Evolutionary conservation across 805 yeast genomes (phyloP), one percentile per base, ranked within the genome.

Genomic region (Candida adriatica): DNA sequence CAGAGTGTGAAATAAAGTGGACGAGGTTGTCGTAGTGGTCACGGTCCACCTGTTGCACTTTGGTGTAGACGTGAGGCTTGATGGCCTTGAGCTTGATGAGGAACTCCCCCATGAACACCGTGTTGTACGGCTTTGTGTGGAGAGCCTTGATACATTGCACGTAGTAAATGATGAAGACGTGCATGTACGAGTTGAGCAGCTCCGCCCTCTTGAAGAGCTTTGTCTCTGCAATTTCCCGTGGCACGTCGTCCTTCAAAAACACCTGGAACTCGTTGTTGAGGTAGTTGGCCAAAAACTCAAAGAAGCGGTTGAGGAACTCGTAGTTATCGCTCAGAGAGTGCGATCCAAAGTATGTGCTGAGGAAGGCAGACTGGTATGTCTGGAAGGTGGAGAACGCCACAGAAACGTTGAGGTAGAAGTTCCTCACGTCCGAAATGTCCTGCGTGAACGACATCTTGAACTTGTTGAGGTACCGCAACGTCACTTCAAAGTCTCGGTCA

Each of bases 121-220:
- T 32, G 18, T 44, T 42, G 38, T 59, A 59, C 4, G 60, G 47
- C 7, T 56, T 53, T 6, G 54, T 47, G 30, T 57, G 55, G 28
- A 56, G 51, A 9, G 55, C 34, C 33, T 53, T 54, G 30, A 56
- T 50, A 37, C 56, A 53, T 35, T 59, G 62, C 14, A 48, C 46
- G 32, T 39, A 50, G 26, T 49, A 46, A 18, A 36, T 34, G 24
- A 50, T 43, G 26, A 49, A 49, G 6, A 44, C 33, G 20, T 38
- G 41, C 29, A 50, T 38, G 19, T 41, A 42, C 15, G 37, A 35
- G 28, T 48, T 43, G 18, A 47, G 40, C 4, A 43, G 10, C 10
- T 32, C 31, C 3, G 53, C 49, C 22, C 48, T 34, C 33, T 48
- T 29, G 25, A 40, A 47, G 10, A 36, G 14, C 4, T 22, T 16